phyloP scores from a whole-genome alignment of 108 stramenopile species.

The Chaetoceros muelleri region DNA sequence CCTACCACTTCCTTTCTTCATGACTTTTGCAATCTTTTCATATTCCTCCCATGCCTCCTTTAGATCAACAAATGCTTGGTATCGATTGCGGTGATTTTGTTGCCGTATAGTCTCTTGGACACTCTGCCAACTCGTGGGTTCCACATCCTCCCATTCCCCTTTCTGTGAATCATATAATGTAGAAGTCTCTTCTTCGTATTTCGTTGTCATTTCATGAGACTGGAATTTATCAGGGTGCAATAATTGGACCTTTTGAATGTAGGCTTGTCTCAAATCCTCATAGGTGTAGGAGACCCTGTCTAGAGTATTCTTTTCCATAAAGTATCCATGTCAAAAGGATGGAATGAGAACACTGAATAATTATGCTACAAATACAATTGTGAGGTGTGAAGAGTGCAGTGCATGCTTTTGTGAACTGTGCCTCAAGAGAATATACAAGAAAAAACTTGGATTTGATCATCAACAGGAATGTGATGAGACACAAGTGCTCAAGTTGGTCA shows the following conservation, averaged over 20 bases:
- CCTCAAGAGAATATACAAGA: slow-evolving; percentile 11
- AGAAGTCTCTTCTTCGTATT: too few species aligned
- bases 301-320: too few species aligned
- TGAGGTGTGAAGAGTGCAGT: slow-evolving; percentile 25
- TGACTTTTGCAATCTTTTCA: slow-evolving; percentile 25
- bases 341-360: slow-evolving; percentile 1
- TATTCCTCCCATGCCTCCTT: slow-evolving; percentile 66
- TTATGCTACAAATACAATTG: neutral
- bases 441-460: slow-evolving; percentile 1
- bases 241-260: slow-evolving; percentile 37
- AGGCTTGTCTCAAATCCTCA: slow-evolving; percentile 40
- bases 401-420: slow-evolving; percentile 31
- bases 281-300: slow-evolving; percentile 35
- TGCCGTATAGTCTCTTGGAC: neutral
- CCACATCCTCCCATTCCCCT: neutral
- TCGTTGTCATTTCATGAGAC: too few species aligned
- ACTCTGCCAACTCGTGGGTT: neutral
- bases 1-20: slow-evolving; percentile 8
- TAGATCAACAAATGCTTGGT: slow-evolving; percentile 43
- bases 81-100: slow-evolving; percentile 8
- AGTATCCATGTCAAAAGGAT: too few species aligned
- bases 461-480: slow-evolving; percentile 1
- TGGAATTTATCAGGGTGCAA: slow-evolving; percentile 82
- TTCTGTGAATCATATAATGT: neutral
- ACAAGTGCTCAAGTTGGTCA: slow-evolving; percentile 13